Conservation (phyloP, 1,284 basidiomycete species). For the Heliocybe sulcata region DNA sequence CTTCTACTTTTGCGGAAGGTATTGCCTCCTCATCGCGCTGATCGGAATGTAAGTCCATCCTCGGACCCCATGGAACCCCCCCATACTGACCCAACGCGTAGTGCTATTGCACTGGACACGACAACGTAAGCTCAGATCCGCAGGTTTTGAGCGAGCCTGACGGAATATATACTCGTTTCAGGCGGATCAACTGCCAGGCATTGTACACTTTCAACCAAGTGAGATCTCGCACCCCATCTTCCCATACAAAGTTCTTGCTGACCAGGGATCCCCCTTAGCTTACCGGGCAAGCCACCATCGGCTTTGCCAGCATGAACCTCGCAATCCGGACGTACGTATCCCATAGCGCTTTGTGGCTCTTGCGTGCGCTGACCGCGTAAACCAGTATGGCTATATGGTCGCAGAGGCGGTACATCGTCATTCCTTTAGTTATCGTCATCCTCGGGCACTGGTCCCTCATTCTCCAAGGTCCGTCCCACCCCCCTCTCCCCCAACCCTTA, state of each 20-base stretch:
- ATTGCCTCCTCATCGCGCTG: constrained; percentile 2
- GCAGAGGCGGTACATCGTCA: neutral
- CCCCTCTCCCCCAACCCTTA: too few relatives aligned
- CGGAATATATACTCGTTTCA: neutral
- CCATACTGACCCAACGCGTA: neutral
- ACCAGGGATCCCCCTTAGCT: neutral
- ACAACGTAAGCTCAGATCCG: neutral
- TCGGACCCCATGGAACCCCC: neutral
- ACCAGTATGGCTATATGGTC: constrained; percentile 1
- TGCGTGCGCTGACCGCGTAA: neutral
- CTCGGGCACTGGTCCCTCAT: constrained; percentile 9
- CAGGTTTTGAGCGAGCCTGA: neutral
- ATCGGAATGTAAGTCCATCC: constrained; percentile 1
- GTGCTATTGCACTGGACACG: constrained; percentile 2
- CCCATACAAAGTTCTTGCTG: neutral
- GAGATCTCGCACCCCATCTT: neutral
- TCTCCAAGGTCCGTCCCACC: constrained; percentile 9
- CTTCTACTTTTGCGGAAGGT: constrained; percentile 7
- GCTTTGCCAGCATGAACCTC: constrained; percentile 1
- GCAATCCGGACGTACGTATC: constrained; percentile 2
- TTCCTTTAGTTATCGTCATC: constrained; percentile 5
- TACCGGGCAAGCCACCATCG: neutral
- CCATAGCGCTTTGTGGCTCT: neutral
- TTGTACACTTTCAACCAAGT: constrained; percentile 4
- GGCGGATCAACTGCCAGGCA: constrained; percentile 1